These are phyloP conservation scores for Pelargonium myrrhifolium DNA, from an alignment of 441 rosid species.

Conservation along the genomic window DNA sequence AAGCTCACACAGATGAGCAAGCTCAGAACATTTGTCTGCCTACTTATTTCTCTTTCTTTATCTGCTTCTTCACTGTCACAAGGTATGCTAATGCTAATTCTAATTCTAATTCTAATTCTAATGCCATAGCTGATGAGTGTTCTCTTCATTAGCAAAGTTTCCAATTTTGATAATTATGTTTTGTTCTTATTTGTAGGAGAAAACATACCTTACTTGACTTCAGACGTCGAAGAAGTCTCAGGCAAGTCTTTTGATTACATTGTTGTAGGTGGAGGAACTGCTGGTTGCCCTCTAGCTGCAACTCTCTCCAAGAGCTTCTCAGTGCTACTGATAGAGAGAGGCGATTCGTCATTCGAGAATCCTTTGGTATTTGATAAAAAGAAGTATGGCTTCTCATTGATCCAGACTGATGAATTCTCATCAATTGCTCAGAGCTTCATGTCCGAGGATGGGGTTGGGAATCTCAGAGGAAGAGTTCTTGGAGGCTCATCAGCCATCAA, in stretches of 20 bases:
- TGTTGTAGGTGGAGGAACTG: conserved; percentile 83
- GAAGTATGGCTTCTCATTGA: conserved; percentile 57
- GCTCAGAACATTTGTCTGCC: conserved; percentile 16
- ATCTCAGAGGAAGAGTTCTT: conserved; percentile 75
- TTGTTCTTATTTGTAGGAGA: conserved; percentile 24
- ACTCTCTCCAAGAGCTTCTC: conserved; percentile 65
- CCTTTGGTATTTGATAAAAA: conserved; percentile 58
- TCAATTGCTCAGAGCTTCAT: conserved; percentile 72
- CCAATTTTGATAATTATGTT: neutral
- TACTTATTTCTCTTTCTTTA: conserved; percentile 13
- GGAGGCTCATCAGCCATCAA: conserved; percentile 82
- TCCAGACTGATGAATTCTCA: conserved; percentile 24
- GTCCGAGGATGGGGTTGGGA: conserved; percentile 80
- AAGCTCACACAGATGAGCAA: conserved; percentile 12
- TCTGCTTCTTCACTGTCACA: conserved; percentile 22
- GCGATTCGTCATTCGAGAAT: conserved; percentile 81
- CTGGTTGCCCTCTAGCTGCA: conserved; percentile 87
- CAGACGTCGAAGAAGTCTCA: conserved; percentile 45
- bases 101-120: neutral
- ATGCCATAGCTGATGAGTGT: too few species aligned
- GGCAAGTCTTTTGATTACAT: conserved; percentile 69
- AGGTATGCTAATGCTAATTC: conserved; percentile 24
- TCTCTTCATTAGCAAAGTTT: too few species aligned
- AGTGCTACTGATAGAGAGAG: conserved; percentile 75
- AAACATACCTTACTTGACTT: conserved; percentile 47